Conservation (phyloP, 345 rosid species). For the Camelina neglecta region DNA sequence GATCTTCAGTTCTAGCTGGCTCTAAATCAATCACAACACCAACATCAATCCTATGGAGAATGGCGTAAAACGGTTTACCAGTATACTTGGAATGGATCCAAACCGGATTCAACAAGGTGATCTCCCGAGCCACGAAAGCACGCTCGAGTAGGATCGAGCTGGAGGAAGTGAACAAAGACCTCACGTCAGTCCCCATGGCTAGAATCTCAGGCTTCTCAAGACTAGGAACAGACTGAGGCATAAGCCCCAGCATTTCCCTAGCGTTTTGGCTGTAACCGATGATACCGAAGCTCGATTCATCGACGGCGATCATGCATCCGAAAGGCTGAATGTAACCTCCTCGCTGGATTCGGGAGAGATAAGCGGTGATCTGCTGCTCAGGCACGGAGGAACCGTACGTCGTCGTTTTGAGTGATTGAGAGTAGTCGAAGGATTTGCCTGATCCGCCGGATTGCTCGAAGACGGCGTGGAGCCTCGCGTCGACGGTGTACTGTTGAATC, state of each 20-base stretch:
- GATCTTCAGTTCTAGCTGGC: constrained; percentile 93
- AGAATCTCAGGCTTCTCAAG: constrained; percentile 72
- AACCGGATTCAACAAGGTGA: constrained; percentile 83
- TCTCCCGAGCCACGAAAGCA: constrained; percentile 88
- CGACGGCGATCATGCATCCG: constrained; percentile 90
- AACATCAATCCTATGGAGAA: constrained; percentile 90
- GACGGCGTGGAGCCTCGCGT: constrained; percentile 89
- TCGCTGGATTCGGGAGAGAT: constrained; percentile 85
- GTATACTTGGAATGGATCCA: constrained; percentile 90
- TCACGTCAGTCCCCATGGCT: constrained; percentile 69
- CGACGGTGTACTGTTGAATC: constrained; percentile 91
- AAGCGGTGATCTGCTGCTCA: constrained; percentile 83
- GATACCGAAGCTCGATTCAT: constrained; percentile 68
- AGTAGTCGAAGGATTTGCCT: constrained; percentile 86
- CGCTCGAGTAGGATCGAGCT: constrained; percentile 69
- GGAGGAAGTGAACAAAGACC: constrained; percentile 67
- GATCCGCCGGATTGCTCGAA: constrained; percentile 87
- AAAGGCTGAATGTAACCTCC: constrained; percentile 93
- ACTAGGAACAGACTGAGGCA: constrained; percentile 81
- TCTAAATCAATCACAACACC: constrained; percentile 97
- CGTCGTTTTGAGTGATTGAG: constrained; percentile 66
- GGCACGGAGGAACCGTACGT: constrained; percentile 60
- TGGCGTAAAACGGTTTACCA: constrained; percentile 87
- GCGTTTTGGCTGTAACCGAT: constrained; percentile 89
- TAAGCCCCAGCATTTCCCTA: constrained; percentile 83